A percentile compares a stretch with the other conserved stretches of the same genome.
Conservation (phyloP, 108 stramenopile genomes). For the Skeletonema menzelii region DNA sequence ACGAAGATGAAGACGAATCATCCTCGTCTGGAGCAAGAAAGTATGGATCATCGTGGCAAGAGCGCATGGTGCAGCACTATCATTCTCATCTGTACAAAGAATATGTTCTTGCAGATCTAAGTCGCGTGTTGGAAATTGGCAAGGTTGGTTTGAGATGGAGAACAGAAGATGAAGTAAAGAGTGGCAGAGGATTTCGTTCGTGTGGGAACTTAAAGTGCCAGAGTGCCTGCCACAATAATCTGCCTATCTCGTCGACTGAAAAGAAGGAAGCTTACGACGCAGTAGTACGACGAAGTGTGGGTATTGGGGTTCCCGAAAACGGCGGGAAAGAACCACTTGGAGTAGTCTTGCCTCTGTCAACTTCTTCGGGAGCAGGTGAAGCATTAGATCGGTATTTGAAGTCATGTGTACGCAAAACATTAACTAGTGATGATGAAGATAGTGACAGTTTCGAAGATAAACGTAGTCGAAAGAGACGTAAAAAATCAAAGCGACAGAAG, state of each 20-base stretch:
- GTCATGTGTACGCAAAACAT: slow-evolving; percentile 4
- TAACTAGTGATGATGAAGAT: not conserved
- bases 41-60: slow-evolving; percentile 68
- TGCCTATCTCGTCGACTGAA: not conserved
- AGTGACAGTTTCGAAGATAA: not conserved
- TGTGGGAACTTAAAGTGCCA: slow-evolving; percentile 81
- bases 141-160: slow-evolving; percentile 80
- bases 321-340: slow-evolving; percentile 34
- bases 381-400: slow-evolving; percentile 24
- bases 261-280: slow-evolving; percentile 15
- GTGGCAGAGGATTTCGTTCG: slow-evolving; percentile 62
- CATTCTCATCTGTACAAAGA: slow-evolving; percentile 80
- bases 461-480: not conserved
- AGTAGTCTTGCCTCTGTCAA: slow-evolving; percentile 9
- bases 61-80: slow-evolving; percentile 79
- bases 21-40: not conserved
- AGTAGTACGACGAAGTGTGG: slow-evolving; percentile 2
- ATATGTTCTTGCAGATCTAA: slow-evolving; percentile 77
- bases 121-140: slow-evolving; percentile 34
- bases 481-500: not conserved
- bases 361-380: not conserved
- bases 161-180: slow-evolving; percentile 64
- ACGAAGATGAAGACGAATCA: not conserved
- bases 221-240: not conserved
- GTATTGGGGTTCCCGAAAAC: slow-evolving; percentile 30